phyloP scores from a whole-genome alignment of 208 protist genomes.

The Crithidia bombi region DNA sequence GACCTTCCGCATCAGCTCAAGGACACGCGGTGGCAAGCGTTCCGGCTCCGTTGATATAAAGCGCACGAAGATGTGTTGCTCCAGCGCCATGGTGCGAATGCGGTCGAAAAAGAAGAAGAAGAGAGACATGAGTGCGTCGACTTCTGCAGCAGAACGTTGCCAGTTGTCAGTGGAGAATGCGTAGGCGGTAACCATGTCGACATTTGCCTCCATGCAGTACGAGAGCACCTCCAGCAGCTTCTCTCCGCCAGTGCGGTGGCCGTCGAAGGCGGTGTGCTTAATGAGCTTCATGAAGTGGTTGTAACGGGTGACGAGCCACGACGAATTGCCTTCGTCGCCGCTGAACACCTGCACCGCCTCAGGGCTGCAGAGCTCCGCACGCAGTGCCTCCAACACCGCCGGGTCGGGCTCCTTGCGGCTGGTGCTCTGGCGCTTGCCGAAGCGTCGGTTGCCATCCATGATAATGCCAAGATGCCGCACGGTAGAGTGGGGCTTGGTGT shows the following conservation, averaged over 20 bases:
- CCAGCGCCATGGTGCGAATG: slow-evolving; percentile 50
- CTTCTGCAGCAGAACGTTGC: slow-evolving; percentile 64
- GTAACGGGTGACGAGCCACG: slow-evolving; percentile 33
- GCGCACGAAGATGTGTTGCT: slow-evolving; percentile 85
- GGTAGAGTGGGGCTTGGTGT: slow-evolving; percentile 9
- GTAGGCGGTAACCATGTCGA: slow-evolving; percentile 88
- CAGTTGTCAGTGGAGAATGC: slow-evolving; percentile 93
- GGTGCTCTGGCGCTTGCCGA: slow-evolving; percentile 38
- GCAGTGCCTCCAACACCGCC: slow-evolving; percentile 13
- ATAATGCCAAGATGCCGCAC: slow-evolving; percentile 88
- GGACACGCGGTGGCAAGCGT: slow-evolving; percentile 54
- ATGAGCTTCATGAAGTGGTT: slow-evolving; percentile 45
- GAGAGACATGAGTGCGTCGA: slow-evolving; percentile 84
- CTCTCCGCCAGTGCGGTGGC: slow-evolving; percentile 80
- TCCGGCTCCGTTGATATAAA: slow-evolving; percentile 77
- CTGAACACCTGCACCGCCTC: background rate
- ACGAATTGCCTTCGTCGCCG: background rate
- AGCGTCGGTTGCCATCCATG: slow-evolving; percentile 92
- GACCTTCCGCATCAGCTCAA: slow-evolving; percentile 66
- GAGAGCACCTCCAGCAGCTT: slow-evolving; percentile 82
- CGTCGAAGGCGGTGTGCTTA: slow-evolving; percentile 63
- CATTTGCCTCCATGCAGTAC: slow-evolving; percentile 61
- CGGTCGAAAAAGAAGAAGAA: slow-evolving; percentile 85
- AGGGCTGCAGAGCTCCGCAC: slow-evolving; percentile 24
- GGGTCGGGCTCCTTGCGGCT: slow-evolving; percentile 13